phyloP scores from a whole-genome alignment of 768 basidiomycete species.

The Epithele typhae region DNA sequence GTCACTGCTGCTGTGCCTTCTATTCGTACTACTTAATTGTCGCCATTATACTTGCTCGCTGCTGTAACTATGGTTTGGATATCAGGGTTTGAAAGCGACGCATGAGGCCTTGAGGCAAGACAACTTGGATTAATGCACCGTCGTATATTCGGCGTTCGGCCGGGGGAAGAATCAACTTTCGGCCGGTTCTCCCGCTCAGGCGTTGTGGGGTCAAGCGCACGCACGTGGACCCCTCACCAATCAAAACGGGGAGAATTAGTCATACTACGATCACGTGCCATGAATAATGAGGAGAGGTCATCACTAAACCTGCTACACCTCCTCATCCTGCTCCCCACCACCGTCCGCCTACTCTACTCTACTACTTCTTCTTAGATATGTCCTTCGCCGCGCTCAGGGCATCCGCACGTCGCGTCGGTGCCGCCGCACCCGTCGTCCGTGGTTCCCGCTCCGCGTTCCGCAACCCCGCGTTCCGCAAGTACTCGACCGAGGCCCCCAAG shows the following conservation, averaged over 20 bases:
- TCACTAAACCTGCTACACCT: background rate
- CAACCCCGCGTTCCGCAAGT: constrained; percentile 48
- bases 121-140: too few species aligned
- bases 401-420: constrained; percentile 43
- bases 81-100: too few species aligned
- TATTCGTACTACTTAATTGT: too few species aligned
- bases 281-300: constrained; percentile 6
- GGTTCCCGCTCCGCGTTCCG: constrained; percentile 26
- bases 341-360: background rate
- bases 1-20: too few species aligned
- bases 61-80: too few species aligned
- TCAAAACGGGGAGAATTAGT: constrained; percentile 7
- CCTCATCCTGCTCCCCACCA: constrained; percentile 2
- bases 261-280: constrained; percentile 12
- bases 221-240: constrained; percentile 6
- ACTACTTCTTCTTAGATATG: constrained; percentile 33
- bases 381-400: constrained; percentile 51
- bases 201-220: constrained; percentile 1
- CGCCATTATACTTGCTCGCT: too few species aligned
- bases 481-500: constrained; percentile 41
- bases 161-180: too few species aligned
- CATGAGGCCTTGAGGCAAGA: too few species aligned
- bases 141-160: too few species aligned
- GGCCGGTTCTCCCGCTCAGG: too few species aligned
- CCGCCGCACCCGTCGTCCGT: constrained; percentile 24